Base-by-base conservation (phyloP, 768 basidiomycete species). In the Mycena olivaceomarginata region DNA sequence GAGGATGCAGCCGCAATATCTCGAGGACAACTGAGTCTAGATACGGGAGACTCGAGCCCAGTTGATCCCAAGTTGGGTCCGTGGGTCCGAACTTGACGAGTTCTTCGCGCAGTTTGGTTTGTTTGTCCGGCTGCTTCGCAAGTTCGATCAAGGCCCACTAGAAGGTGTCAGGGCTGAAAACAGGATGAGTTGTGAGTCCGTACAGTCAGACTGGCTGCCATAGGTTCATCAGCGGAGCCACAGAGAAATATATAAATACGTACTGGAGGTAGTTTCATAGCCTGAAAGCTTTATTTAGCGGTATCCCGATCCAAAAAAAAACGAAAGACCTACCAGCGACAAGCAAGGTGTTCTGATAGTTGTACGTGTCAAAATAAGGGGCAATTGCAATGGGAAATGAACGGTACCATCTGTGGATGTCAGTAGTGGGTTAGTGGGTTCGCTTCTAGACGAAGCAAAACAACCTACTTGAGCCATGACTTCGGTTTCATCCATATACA, bases 21-120 rank as follows among this genome's bases (percentile, higher is more conserved):
- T 89, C 89, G 51, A 85, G 85, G 5, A 86, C 82, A 20, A 88
- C 83, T 9, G 86, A 87, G 74, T 90, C 88, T 43, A 90, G 84
- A 71, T 85, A 87, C 25, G 87, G 88, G 41, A 87, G 74, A 15
- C 67, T 67, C 18, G 78, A 67, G 64, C 82, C 73, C 40, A 90
- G 83, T 76, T 86, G 82, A 48, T 89, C 86, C 84, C 85, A 89
- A 2, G 85, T 84, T 39, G 85, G 85, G 69, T 88, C 87, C 41
- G 69, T 64, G 43, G 63, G 46, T 1, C 72, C 22, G n/a, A 80
- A 80, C 74, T 62, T 45, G 43, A 45, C 59, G 18, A 87, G 82
- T 72, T 87, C 86, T 48, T 82, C 80, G 43, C 86, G 83, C 2
- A 87, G 79, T 16, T 82, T 82, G 31, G 59, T 66, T 72, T 87